Base-by-base conservation (phyloP, 1,139 yeast genomes). In the Scheffersomyces cryptocercus region DNA sequence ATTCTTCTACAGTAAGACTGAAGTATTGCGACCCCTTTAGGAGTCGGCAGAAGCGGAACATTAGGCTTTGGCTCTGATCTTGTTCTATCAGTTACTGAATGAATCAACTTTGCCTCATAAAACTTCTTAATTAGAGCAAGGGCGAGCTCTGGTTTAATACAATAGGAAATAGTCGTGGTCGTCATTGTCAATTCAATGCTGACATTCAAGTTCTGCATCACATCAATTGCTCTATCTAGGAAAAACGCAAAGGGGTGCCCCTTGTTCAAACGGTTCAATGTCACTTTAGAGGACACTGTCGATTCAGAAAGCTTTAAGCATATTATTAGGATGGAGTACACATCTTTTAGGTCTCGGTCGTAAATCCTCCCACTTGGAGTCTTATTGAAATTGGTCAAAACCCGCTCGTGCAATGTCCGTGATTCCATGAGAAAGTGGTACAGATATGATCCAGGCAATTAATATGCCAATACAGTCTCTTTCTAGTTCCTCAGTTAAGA, bases 21-120 rank as follows among this genome's bases (percentile, higher is more conserved):
- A 2, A 91, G 64, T 0, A 89, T 60, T 0, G 90, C 83, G 4
- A 89, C 80, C 1, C 98, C 99, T 58, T 93, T 93, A 0, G 98
- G 93, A 0, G 98, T 89, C 4, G 97, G 96, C 56, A 91, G 98
- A 30, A 90, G 59, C 3, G 68, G 44, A 0, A 71, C 66, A 37
- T 65, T 59, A 3, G 56, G 63, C 43, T 75, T 75, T 2, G 83
- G 73, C 37, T 58, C 66, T n/a, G 61, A 52, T 41, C 83, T 59
- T 0, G 95, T 85, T 53, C 95, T 72, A 52, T 86, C 91, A 6
- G 79, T 77, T 0, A 96, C 97, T 20, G 83, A 79, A 58, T 90
- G 96, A 9, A 91, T 53, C 4, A 90, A 65, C 47, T 82, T 84
- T 0, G 95, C 88, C 1, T 70, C 70, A 70, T 82, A 81, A 58